Evolutionary conservation across 192 early-diverging fungal genomes (phyloP).

Genomic region (Phycomyces nitens): DNA sequence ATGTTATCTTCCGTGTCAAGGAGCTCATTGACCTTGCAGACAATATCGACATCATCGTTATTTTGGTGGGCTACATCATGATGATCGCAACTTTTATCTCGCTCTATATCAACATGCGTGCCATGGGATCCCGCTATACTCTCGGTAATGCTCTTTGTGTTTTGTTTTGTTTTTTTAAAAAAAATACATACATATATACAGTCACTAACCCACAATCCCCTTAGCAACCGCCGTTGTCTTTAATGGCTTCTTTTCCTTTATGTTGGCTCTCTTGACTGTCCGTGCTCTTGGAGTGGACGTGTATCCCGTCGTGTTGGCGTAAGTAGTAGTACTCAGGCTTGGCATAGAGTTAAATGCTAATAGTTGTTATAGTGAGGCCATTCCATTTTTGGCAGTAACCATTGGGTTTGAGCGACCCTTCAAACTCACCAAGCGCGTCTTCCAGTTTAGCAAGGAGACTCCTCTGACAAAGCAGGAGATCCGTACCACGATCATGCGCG

Average conservation of each 20-base stretch:
- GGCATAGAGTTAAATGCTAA: neutral
- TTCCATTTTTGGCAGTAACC: conserved; percentile 88
- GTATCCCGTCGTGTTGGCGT: conserved; percentile 64
- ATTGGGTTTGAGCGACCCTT: conserved; percentile 90
- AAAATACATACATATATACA: conserved; percentile 3
- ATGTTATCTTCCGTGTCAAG: conserved; percentile 56
- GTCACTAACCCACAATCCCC: neutral
- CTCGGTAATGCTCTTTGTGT: conserved; percentile 37
- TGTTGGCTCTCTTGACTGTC: conserved; percentile 67
- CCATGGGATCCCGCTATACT: conserved; percentile 76
- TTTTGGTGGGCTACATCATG: conserved; percentile 75
- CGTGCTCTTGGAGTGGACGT: conserved; percentile 65
- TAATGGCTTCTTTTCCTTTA: conserved; percentile 74
- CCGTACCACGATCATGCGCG: conserved; percentile 57
- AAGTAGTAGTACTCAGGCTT: conserved; percentile 7
- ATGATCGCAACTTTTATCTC: conserved; percentile 78
- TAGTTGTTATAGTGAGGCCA: conserved; percentile 59
- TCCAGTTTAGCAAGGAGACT: conserved; percentile 45
- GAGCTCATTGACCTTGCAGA: conserved; percentile 68
- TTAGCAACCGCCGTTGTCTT: conserved; percentile 62
- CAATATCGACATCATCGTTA: conserved; percentile 74
- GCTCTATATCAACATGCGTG: conserved; percentile 81
- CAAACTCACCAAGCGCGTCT: conserved; percentile 76
- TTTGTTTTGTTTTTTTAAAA: neutral
- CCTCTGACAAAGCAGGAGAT: conserved; percentile 42